Evolutionary conservation across 495 filamentous ascomycete species (phyloP).

Genomic region (Parathielavia hyrcaniae): DNA sequence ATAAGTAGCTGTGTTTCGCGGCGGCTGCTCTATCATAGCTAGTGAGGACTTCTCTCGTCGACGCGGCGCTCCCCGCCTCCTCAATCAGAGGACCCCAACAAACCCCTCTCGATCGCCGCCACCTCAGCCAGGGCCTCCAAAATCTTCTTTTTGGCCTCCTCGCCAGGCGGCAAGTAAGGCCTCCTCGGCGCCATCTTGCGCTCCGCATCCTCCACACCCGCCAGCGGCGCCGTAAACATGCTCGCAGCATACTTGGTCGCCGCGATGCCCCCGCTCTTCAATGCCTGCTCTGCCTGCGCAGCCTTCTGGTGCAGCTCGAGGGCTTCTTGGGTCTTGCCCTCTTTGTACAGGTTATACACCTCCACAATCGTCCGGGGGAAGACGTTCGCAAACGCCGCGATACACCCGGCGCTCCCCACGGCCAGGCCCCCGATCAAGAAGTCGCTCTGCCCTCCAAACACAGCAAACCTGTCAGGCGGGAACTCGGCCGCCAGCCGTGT

Average conservation of each 20-base stretch:
- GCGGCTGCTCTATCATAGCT: too few species aligned
- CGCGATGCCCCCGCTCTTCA: constrained; percentile 54
- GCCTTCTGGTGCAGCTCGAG: constrained; percentile 49
- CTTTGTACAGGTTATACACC: constrained; percentile 43
- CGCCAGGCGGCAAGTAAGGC: constrained; percentile 50
- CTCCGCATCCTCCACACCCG: constrained; percentile 51
- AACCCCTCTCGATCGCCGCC: constrained; percentile 40
- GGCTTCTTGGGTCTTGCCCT: constrained; percentile 48
- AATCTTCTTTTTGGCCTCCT: constrained; percentile 45
- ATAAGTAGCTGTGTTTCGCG: too few species aligned
- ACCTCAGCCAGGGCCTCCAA: constrained; percentile 46
- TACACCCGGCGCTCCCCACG: constrained; percentile 57
- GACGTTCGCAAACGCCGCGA: constrained; percentile 62
- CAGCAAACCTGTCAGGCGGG: constrained; percentile 49
- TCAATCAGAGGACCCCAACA: constrained; percentile 10
- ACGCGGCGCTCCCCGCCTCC: background rate
- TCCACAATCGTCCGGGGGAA: constrained; percentile 51
- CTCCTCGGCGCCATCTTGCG: constrained; percentile 51
- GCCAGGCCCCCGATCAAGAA: constrained; percentile 59
- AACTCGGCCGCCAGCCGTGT: constrained; percentile 49
- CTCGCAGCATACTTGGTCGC: constrained; percentile 60
- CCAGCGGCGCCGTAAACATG: constrained; percentile 48
- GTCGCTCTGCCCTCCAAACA: constrained; percentile 65
- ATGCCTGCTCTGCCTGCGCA: constrained; percentile 48
- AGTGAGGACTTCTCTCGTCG: too few species aligned